phyloP scores from a whole-genome alignment of 1,284 basidiomycete genomes.

The Tetrapyrgos nigripes region DNA sequence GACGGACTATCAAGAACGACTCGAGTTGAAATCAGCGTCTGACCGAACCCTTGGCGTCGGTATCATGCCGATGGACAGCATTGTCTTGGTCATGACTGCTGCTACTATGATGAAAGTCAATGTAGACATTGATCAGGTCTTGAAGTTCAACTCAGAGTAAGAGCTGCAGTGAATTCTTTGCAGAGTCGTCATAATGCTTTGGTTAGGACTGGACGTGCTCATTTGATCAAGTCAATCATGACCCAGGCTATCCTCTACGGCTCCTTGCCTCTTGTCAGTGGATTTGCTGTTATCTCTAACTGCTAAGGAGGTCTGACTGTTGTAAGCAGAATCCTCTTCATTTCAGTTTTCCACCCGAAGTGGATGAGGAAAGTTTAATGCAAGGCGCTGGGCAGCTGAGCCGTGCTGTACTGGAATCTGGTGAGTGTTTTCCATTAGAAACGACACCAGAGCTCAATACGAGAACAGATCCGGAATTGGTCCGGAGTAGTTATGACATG shows the following conservation, averaged over 20 bases:
- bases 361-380: conserved; percentile 84
- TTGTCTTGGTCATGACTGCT: conserved; percentile 68
- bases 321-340: conserved; percentile 76
- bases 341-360: conserved; percentile 82
- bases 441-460: conserved; percentile 4
- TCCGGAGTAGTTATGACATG: conserved; percentile 82
- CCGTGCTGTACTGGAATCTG: conserved; percentile 73
- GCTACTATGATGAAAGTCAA: conserved; percentile 70
- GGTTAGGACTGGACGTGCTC: conserved; percentile 64
- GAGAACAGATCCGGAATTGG: conserved; percentile 69
- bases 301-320: conserved; percentile 17
- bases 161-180: conserved; percentile 29
- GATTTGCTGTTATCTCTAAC: conserved; percentile 7
- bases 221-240: conserved; percentile 82
- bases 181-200: conserved; percentile 19
- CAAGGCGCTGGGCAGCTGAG: conserved; percentile 82
- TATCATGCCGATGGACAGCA: conserved; percentile 53
- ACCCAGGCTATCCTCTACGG: conserved; percentile 90
- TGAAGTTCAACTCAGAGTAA: conserved; percentile 63
- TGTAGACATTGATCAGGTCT: conserved; percentile 67
- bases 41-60: conserved; percentile 78
- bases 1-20: conserved; percentile 72
- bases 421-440: conserved; percentile 36
- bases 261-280: conserved; percentile 62
- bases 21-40: conserved; percentile 69